Percentiles rank a stretch among this genome's conserved stretches.
phyloP scores from a whole-genome alignment of 2,329 filamentous ascomycete genomes.

The Chrysoporthe deuterocubensis region DNA sequence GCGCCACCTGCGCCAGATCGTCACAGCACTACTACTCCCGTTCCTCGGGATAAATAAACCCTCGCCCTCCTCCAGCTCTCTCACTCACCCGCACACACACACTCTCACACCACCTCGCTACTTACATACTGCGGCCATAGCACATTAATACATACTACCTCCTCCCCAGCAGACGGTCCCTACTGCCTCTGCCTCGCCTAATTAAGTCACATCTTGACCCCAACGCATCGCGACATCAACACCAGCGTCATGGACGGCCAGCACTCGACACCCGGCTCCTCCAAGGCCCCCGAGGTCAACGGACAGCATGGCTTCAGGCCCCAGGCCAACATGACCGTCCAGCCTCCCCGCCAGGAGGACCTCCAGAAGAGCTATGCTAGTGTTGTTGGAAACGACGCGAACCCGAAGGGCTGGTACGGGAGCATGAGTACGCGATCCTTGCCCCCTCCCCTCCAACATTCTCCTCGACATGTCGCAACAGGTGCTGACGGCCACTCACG shows the following conservation, averaged over 20 bases:
- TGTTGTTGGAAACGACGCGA: slow-evolving; percentile 66
- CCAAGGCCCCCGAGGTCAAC: slow-evolving; percentile 34
- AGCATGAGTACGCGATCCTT: slow-evolving; percentile 68
- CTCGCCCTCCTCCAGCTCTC: background rate
- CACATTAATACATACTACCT: background rate
- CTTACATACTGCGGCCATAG: background rate
- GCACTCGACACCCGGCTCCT: slow-evolving; percentile 19
- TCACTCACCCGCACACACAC: background rate
- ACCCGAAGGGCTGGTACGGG: slow-evolving; percentile 86
- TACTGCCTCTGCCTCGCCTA: background rate
- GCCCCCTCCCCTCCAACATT: background rate
- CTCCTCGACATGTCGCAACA: background rate
- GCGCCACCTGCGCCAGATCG: slow-evolving; percentile 10
- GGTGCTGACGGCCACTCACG: background rate
- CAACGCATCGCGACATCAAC: background rate
- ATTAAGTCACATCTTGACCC: background rate
- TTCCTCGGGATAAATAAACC: background rate
- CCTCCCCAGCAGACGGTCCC: background rate
- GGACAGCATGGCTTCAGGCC: slow-evolving; percentile 49
- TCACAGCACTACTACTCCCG: background rate
- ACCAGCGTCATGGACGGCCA: slow-evolving; percentile 15
- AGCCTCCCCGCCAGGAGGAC: slow-evolving; percentile 81
- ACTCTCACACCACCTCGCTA: background rate
- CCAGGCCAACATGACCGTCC: slow-evolving; percentile 67
- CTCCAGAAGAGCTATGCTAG: slow-evolving; percentile 81